Conservation (phyloP, 23 red algal genomes). For the Cyanidiococcus yangmingshanensis region DNA sequence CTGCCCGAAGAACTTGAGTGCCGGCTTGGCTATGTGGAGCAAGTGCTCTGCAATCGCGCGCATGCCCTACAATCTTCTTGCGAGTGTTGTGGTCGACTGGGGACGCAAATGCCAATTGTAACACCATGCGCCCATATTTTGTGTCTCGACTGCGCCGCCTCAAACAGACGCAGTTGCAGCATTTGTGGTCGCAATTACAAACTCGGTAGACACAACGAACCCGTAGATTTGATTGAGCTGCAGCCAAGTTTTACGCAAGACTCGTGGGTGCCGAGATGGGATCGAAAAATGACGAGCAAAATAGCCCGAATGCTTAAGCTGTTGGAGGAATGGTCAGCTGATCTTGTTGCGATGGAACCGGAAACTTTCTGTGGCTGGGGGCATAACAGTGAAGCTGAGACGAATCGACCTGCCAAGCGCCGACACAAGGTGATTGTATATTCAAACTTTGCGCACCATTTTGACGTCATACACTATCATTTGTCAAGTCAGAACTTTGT, state of each 20-base stretch:
- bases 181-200: constrained; percentile 22
- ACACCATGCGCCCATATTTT: constrained; percentile 39
- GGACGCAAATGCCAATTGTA: constrained; percentile 17
- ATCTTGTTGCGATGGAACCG: not conserved
- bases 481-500: constrained; percentile 16
- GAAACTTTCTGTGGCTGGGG: not conserved
- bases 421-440: constrained; percentile 58
- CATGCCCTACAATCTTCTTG: not conserved
- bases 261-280: constrained; percentile 45
- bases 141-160: constrained; percentile 30
- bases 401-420: not conserved
- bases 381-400: not conserved
- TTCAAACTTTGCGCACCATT: constrained; percentile 48
- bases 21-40: not conserved
- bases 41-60: not conserved
- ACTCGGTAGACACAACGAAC: constrained; percentile 31
- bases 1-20: too few species aligned
- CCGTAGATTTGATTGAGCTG: constrained; percentile 72
- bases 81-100: not conserved
- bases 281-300: constrained; percentile 40
- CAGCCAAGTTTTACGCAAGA: constrained; percentile 50
- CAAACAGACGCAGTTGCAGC: constrained; percentile 11
- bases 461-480: constrained; percentile 31
- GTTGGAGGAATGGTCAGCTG: constrained; percentile 32
- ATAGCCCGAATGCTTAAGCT: constrained; percentile 53